A percentile compares a stretch with the other conserved stretches of the same genome.
phyloP scores from a whole-genome alignment of 1,139 yeast genomes.

The Debaryomycetaceae sp. region DNA sequence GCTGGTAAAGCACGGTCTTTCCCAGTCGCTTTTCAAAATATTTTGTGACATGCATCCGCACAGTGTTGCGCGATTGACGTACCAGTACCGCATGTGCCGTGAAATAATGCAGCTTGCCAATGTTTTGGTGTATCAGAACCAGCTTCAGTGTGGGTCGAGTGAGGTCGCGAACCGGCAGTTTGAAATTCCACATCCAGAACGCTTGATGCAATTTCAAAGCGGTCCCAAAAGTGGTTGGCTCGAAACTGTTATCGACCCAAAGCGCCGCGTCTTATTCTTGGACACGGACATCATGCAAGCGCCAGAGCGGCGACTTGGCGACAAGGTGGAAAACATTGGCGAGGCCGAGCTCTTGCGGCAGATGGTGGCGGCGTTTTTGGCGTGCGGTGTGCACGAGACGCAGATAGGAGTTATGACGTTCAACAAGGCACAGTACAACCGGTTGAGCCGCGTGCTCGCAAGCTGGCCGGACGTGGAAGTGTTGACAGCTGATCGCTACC shows the following conservation, averaged over 20 bases:
- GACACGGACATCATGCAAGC: constrained; percentile 66
- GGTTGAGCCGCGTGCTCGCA: constrained; percentile 36
- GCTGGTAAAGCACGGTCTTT: constrained; percentile 50
- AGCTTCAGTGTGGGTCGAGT: constrained; percentile 64
- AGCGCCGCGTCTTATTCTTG: constrained; percentile 57
- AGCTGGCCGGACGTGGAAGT: constrained; percentile 47
- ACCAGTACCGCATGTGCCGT: constrained; percentile 86
- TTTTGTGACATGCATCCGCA: constrained; percentile 65
- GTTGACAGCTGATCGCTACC: constrained; percentile 90
- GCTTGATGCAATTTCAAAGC: constrained; percentile 1
- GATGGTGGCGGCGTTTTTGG: constrained; percentile 47
- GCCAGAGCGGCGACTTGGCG: constrained; percentile 46
- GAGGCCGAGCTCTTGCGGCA: constrained; percentile 62
- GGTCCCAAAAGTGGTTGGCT: constrained; percentile 21
- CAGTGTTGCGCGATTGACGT: constrained; percentile 60
- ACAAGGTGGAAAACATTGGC: constrained; percentile 56
- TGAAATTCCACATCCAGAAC: constrained; percentile 28
- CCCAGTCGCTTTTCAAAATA: constrained; percentile 62
- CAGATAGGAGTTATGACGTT: constrained; percentile 83
- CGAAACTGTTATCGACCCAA: constrained; percentile 16
- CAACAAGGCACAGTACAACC: constrained; percentile 68
- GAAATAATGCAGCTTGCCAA: constrained; percentile 84
- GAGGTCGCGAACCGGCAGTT: constrained; percentile 50
- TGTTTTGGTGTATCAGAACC: constrained; percentile 62
- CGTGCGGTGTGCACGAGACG: constrained; percentile 48